Evolutionary conservation across 495 filamentous ascomycete genomes (phyloP).

Genomic region (Talaromyces ruber): DNA sequence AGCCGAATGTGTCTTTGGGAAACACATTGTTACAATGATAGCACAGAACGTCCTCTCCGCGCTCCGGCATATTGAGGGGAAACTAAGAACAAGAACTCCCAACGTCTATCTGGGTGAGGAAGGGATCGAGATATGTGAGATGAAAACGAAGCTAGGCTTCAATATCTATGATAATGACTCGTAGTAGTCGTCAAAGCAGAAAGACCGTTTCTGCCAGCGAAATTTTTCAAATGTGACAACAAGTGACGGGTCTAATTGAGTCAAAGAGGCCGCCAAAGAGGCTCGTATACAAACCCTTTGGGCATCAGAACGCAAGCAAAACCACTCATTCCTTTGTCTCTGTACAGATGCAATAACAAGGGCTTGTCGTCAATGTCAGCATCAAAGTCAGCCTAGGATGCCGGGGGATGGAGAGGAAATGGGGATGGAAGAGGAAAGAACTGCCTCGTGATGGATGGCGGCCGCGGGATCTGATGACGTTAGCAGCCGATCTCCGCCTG

Average conservation of each 20-base stretch:
- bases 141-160: neutral
- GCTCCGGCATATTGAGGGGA: constrained; percentile 20
- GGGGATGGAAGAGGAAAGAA: constrained; percentile 2
- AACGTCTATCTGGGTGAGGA: neutral
- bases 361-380: neutral
- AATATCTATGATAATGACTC: neutral
- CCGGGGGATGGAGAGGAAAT: neutral
- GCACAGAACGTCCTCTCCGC: constrained; percentile 65
- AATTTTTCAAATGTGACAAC: neutral
- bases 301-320: neutral
- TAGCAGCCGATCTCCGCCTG: neutral
- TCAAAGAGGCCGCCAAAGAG: neutral
- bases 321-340: neutral
- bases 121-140: neutral
- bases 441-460: neutral
- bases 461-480: neutral
- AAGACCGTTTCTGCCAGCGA: neutral
- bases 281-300: neutral
- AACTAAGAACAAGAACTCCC: constrained; percentile 3
- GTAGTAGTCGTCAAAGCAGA: neutral
- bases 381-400: neutral
- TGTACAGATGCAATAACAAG: neutral
- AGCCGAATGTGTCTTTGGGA: constrained; percentile 56
- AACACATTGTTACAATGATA: constrained; percentile 74
- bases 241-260: neutral